Conservation (phyloP, 495 filamentous ascomycete species). For the Penicillium angulare region DNA sequence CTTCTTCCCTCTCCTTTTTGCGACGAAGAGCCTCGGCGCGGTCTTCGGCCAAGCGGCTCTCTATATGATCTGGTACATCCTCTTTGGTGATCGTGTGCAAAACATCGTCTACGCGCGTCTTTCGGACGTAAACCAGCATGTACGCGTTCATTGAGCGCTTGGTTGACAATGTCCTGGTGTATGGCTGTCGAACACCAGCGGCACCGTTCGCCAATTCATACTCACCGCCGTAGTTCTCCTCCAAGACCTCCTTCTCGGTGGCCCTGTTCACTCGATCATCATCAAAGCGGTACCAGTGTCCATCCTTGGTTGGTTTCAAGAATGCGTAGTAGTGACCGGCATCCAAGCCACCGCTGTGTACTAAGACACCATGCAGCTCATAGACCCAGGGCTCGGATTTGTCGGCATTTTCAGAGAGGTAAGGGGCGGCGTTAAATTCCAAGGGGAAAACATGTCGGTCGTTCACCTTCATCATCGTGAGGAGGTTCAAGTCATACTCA, state of each 20-base stretch:
- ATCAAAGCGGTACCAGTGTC: slow-evolving; percentile 95
- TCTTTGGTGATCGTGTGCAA: slow-evolving; percentile 69
- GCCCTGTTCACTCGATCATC: slow-evolving; percentile 94
- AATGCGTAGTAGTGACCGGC: slow-evolving; percentile 99
- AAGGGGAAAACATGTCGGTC: slow-evolving; percentile 97
- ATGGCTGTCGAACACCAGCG: slow-evolving; percentile 59
- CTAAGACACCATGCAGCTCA: slow-evolving; percentile 89
- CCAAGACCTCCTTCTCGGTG: slow-evolving; percentile 84
- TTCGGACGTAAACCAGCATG: slow-evolving; percentile 97
- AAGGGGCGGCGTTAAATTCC: slow-evolving; percentile 83
- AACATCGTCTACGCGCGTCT: slow-evolving; percentile 76
- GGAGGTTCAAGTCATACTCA: slow-evolving; percentile 92
- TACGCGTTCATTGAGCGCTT: slow-evolving; percentile 83
- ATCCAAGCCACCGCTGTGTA: slow-evolving; percentile 95
- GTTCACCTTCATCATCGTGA: slow-evolving; percentile 99
- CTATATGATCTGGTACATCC: slow-evolving; percentile 85
- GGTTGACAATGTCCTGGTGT: slow-evolving; percentile 62
- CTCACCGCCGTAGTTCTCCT: slow-evolving; percentile 96
- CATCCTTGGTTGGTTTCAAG: slow-evolving; percentile 86
- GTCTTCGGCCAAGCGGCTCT: slow-evolving; percentile 75
- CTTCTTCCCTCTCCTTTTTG: slow-evolving; percentile 86
- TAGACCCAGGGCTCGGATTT: slow-evolving; percentile 86
- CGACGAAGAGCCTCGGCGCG: slow-evolving; percentile 66
- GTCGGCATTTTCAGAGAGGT: slow-evolving; percentile 84
- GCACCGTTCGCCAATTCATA: slow-evolving; percentile 64